Base-by-base conservation (phyloP, 495 filamentous ascomycete species). In the Podospora appendiculata region DNA sequence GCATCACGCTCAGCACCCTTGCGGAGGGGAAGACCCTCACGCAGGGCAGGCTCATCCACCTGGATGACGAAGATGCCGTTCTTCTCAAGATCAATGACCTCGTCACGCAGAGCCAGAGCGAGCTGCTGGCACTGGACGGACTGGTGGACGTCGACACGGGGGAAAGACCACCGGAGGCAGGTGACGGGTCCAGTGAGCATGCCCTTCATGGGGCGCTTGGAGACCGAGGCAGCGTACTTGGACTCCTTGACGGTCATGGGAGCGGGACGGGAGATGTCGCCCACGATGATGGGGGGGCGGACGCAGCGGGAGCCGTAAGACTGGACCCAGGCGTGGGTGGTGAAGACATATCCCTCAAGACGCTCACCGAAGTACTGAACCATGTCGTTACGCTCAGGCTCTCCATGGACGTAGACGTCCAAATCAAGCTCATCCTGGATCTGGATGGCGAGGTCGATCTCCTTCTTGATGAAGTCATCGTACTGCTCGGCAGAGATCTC, bases 181-280 rank as follows among this genome's bases (percentile, higher is more conserved):
- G 93, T 98, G 76, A 98, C 93, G 55, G 93, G 93, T 46, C 93
- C 93, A 72, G 93, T 98, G 68, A 98, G 86, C 93, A 98, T 98
- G 71, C 93, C 93, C 87, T 98, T 98, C 89, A 93, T 97, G 70
- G 93, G 91, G 82, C 96, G 96, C 78, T 87, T 91, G 68, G 92
- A 89, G 75, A 96, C 83, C 40, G 88, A 90, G 51, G 87, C 90
- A 58, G 93, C 93, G 71, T 95, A 98, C 80, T 97, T 93, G 69
- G 90, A 95, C 82, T 98, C 93, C 85, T 97, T 98, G 73, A 98
- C 93, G 56, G 94, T 96, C 94, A 98, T 98, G 48, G 93, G 88
- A 53, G 80, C 82, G 32, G 93, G 93, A 62, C 93, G 91, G 52
- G 90, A 96, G 73, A 98, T 88, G 67, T 98, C 93, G 74, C 93